Conservation (phyloP, 805 yeast genomes). For the Diddensiella transvaalensis region DNA sequence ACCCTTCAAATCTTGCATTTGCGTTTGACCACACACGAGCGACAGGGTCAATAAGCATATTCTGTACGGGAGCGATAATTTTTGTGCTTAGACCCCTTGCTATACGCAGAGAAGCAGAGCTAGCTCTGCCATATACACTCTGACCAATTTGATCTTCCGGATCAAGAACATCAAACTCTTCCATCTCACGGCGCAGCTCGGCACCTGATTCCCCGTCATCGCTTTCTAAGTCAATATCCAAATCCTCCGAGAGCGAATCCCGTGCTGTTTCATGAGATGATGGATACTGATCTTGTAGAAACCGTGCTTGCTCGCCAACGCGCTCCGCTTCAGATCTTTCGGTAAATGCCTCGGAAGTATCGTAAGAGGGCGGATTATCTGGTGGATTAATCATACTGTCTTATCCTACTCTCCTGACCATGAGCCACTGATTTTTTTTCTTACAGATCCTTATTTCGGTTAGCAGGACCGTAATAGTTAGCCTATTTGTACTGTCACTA, state of each 20-base stretch:
- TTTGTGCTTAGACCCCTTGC: constrained; percentile 22
- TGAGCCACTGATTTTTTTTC: no score
- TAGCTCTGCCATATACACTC: constrained; percentile 20
- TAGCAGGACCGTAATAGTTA: no score
- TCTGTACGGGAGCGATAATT: constrained; percentile 40
- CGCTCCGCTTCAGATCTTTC: constrained; percentile 13
- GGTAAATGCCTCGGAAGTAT: constrained; percentile 1
- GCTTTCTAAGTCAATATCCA: constrained; percentile 8
- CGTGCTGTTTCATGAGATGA: neutral
- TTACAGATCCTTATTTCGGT: no score
- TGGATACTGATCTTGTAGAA: constrained; percentile 1
- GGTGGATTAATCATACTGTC: neutral
- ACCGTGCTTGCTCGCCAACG: constrained; percentile 9
- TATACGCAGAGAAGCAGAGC: constrained; percentile 19
- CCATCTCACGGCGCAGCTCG: constrained; percentile 28
- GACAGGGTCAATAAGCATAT: constrained; percentile 45
- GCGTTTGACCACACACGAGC: constrained; percentile 36
- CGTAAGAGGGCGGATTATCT: constrained; percentile 18
- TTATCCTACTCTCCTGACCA: no score
- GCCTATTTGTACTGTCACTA: no score
- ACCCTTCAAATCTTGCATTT: constrained; percentile 49
- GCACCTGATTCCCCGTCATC: constrained; percentile 5
- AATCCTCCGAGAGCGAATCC: neutral
- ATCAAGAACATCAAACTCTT: constrained; percentile 47
- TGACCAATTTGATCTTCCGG: constrained; percentile 15